Conservation (phyloP, 257 asterid genomes). For the Plantago major region DNA sequence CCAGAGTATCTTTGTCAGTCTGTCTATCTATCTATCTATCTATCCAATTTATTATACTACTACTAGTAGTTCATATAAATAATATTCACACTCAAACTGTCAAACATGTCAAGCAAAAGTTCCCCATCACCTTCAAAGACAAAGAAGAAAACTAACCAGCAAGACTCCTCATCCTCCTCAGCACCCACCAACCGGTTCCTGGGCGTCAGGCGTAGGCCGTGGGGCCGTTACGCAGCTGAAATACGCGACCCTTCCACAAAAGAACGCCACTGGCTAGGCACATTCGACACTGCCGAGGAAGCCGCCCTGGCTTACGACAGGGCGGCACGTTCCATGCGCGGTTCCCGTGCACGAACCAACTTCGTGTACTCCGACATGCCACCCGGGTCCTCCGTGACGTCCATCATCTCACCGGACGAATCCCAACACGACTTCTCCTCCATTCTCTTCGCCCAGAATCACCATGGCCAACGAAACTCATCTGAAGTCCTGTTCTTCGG, state of each 20-base stretch:
- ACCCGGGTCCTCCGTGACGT: constrained; percentile 72
- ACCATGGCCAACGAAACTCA: not conserved
- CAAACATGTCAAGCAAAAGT: constrained; percentile 14
- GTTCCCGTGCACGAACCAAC: constrained; percentile 67
- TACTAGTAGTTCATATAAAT: not conserved
- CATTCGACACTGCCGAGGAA: constrained; percentile 88
- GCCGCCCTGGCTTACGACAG: constrained; percentile 88
- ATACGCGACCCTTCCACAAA: constrained; percentile 81
- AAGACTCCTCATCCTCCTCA: constrained; percentile 16
- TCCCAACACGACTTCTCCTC: constrained; percentile 31
- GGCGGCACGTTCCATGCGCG: constrained; percentile 83
- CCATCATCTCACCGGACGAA: constrained; percentile 79
- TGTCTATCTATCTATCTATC: constrained; percentile 3
- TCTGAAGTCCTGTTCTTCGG: constrained; percentile 32
- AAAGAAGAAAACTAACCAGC: constrained; percentile 33
- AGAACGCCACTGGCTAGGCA: constrained; percentile 87
- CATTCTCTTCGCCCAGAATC: constrained; percentile 23
- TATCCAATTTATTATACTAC: not conserved
- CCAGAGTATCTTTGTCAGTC: constrained; percentile 27
- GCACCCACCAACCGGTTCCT: constrained; percentile 41
- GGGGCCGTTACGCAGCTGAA: constrained; percentile 92
- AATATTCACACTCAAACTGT: not conserved
- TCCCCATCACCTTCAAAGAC: constrained; percentile 48
- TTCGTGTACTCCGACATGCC: constrained; percentile 94
- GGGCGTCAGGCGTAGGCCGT: constrained; percentile 77